Percentiles rank a stretch among this genome's conserved stretches.
phyloP scores from a whole-genome alignment of 768 basidiomycete genomes.

The Phylloporus scabripes region DNA sequence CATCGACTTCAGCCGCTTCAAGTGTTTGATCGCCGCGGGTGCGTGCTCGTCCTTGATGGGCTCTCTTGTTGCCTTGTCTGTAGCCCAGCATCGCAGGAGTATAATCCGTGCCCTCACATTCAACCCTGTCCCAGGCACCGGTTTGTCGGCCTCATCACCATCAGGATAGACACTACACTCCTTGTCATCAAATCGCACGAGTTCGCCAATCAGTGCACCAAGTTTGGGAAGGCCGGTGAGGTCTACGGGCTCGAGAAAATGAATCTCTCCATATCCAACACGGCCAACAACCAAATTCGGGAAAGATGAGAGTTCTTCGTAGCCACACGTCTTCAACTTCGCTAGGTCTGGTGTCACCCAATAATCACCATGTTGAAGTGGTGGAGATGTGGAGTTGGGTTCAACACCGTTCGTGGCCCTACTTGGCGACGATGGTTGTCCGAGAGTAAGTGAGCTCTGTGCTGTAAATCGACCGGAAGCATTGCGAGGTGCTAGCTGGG shows the following conservation, averaged over 20 bases:
- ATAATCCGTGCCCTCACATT: conserved; percentile 82
- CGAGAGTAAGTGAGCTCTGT: conserved; percentile 30
- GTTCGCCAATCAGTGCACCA: conserved; percentile 76
- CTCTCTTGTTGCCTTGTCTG: conserved; percentile 87
- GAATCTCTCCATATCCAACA: conserved; percentile 85
- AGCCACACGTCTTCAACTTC: conserved; percentile 63
- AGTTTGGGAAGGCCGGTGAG: conserved; percentile 80
- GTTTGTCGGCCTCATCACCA: conserved; percentile 79
- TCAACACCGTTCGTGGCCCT: conserved; percentile 27
- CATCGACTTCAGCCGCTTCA: conserved; percentile 80
- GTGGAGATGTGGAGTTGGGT: conserved; percentile 24
- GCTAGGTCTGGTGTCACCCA: conserved; percentile 79
- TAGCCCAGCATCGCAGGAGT: conserved; percentile 78
- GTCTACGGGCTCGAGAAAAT: conserved; percentile 77
- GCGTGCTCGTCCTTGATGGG: conserved; percentile 80
- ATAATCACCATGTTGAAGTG: conserved; percentile 83
- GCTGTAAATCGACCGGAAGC: conserved; percentile 39
- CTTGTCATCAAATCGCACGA: conserved; percentile 85
- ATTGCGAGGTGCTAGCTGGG: conserved; percentile 36
- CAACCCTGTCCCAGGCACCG: conserved; percentile 75
- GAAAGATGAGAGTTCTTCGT: conserved; percentile 69
- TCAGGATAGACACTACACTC: conserved; percentile 95
- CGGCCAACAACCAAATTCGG: conserved; percentile 81
- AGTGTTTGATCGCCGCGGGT: conserved; percentile 60
- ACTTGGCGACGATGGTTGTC: conserved; percentile 23